These are phyloP conservation scores for Termitomyces heimii DNA, from an alignment of 768 basidiomycete species.

Conservation along the genomic window DNA sequence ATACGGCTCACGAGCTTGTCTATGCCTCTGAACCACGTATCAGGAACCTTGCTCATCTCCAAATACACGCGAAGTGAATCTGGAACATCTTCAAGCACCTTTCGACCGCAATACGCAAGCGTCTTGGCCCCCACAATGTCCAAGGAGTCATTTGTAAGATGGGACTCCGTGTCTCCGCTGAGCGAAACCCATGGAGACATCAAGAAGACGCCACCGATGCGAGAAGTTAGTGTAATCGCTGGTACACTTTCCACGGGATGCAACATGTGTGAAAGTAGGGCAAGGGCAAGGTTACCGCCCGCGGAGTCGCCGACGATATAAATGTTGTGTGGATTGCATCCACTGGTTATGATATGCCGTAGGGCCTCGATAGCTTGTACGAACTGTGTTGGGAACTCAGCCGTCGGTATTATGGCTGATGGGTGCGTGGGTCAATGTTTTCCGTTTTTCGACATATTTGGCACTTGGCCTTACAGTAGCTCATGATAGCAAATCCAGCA, in stretches of 20 bases:
- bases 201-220: constrained; percentile 19
- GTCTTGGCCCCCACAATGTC: constrained; percentile 12
- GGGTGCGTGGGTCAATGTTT: background rate
- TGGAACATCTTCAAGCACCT: constrained; percentile 9
- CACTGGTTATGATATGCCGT: constrained; percentile 19
- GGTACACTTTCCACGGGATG: constrained; percentile 19
- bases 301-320: constrained; percentile 27
- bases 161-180: constrained; percentile 8
- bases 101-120: constrained; percentile 8
- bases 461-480: constrained; percentile 15
- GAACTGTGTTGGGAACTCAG: constrained; percentile 22
- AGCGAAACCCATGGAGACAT: constrained; percentile 27
- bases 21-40: constrained; percentile 24
- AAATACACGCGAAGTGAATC: constrained; percentile 18
- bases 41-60: constrained; percentile 23
- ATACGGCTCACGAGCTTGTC: constrained; percentile 25
- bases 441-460: background rate
- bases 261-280: constrained; percentile 22
- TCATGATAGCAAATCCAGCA: constrained; percentile 17
- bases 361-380: constrained; percentile 18
- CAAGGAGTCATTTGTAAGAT: constrained; percentile 7
- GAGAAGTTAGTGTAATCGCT: constrained; percentile 9
- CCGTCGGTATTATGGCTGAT: constrained; percentile 20
- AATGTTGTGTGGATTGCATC: constrained; percentile 19
- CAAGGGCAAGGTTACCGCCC: constrained; percentile 23